Base-by-base conservation (phyloP, 768 basidiomycete genomes). In the Leccinum aurantiacum region DNA sequence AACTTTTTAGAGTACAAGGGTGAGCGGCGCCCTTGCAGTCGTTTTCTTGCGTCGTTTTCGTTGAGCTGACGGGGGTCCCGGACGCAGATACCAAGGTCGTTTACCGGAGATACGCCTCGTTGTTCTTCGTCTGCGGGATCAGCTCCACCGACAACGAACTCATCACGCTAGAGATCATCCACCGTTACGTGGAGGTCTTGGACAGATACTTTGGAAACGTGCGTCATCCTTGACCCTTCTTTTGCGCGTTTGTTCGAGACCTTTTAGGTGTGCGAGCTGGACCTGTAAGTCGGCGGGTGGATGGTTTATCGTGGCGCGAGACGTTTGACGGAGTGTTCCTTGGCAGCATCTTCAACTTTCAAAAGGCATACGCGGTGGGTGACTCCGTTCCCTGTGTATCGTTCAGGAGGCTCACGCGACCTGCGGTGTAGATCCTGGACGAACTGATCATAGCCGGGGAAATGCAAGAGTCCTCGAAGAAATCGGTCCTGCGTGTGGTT, bases 1-100 rank as follows among this genome's bases (percentile, higher is more conserved):
- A 98, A 98, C 76, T 90, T 98, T 69, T 75, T 98, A 44, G 96
- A 98, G 72, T 97, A 97, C 80, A 97, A 95, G 79, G 95, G 95
- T 89, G 60, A 65, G 84, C 60, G 1, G 11, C 37, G 2, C 54
- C 27, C 35, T 11, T 5, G 31, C 31, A 15, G 9, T 13, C 24
- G 14, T 25, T 1, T 14, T 31, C 15, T 29, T n/a, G 44, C 48
- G 22, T 14, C 11, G n/a, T 63, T 27, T 25, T 3, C 66, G 75
- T 75, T 75, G 29, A 15, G 73, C 75, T 62, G 72, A 22, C 62
- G 11, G 15, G 37, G 29, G 19, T 29, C 33, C 11, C 33, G 48
- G 35, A 35, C 35, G 50, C 71, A 89, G 88, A 89, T 65, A 83
- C 87, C 53, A 89, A 96, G 80, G 87, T 98, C 61, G 90, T 97